phyloP scores from a whole-genome alignment of 2,329 filamentous ascomycete genomes.

The Diaporthe batatas region DNA sequence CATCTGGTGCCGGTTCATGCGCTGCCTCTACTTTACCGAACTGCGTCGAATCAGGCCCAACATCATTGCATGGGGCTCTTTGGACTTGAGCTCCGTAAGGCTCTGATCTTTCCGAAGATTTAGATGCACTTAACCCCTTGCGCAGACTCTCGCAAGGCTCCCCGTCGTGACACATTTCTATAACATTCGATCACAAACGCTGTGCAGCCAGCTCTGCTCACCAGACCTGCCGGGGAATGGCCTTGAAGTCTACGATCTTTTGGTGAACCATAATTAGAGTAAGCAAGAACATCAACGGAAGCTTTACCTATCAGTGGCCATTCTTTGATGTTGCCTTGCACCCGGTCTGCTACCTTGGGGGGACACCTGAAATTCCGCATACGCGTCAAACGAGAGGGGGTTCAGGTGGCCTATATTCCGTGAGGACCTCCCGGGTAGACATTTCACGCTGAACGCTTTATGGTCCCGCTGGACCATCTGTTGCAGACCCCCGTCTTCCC shows the following conservation, averaged over 20 bases:
- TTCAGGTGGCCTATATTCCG: too few relatives aligned
- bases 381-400: too few relatives aligned
- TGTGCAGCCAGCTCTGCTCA: background rate
- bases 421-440: background rate
- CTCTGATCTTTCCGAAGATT: background rate
- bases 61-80: background rate
- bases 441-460: background rate
- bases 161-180: background rate
- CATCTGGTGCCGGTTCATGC: too few relatives aligned
- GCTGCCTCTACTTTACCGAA: background rate
- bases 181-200: background rate
- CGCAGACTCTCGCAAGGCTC: too few relatives aligned
- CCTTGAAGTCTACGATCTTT: background rate
- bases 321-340: too few relatives aligned
- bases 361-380: too few relatives aligned
- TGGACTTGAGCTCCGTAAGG: background rate
- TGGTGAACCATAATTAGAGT: too few relatives aligned
- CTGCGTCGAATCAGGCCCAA: background rate
- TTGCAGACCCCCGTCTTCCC: background rate
- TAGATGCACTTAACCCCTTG: too few relatives aligned
- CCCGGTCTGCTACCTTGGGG: too few relatives aligned
- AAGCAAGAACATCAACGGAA: too few relatives aligned
- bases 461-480: background rate
- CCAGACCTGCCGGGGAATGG: too few relatives aligned
- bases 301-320: too few relatives aligned